phyloP scores from a whole-genome alignment of 192 early-diverging fungal species.

The Fimicolochytrium jonesii region DNA sequence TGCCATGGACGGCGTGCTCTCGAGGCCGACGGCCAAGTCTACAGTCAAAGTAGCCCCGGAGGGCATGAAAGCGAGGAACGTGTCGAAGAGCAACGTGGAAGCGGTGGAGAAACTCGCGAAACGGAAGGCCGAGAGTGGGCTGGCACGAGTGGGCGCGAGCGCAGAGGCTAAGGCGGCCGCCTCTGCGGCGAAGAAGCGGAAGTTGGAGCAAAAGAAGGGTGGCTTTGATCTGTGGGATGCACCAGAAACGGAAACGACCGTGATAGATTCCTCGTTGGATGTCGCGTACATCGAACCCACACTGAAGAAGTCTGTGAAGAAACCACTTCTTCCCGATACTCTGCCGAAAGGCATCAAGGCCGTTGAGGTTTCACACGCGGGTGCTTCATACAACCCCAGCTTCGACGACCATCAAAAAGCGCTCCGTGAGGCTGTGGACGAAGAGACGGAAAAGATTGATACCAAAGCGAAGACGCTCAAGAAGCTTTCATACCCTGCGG shows the following conservation, averaged over 20 bases:
- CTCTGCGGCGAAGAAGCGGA: slow-evolving; percentile 18
- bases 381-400: slow-evolving; percentile 88
- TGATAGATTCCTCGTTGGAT: neutral
- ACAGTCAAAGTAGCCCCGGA: slow-evolving; percentile 25
- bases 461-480: slow-evolving; percentile 21
- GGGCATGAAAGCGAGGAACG: slow-evolving; percentile 30
- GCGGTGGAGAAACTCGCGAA: slow-evolving; percentile 44
- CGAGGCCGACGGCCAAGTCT: slow-evolving; percentile 21
- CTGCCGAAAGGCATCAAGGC: slow-evolving; percentile 49
- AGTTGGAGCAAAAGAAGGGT: slow-evolving; percentile 37
- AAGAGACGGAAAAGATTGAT: slow-evolving; percentile 37
- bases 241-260: slow-evolving; percentile 4
- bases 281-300: slow-evolving; percentile 46
- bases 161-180: slow-evolving; percentile 20
- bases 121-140: slow-evolving; percentile 31
- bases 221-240: slow-evolving; percentile 66
- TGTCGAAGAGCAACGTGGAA: slow-evolving; percentile 38
- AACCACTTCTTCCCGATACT: slow-evolving; percentile 37
- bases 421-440: slow-evolving; percentile 40
- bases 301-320: slow-evolving; percentile 41
- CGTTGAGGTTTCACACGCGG: slow-evolving; percentile 72
- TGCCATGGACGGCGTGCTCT: slow-evolving; percentile 44
- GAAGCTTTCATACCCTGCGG: slow-evolving; percentile 44
- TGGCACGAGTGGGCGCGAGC: slow-evolving; percentile 4
- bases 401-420: slow-evolving; percentile 71